Conservation (phyloP, 2,329 filamentous ascomycete species). For the Xylogone sp. region DNA sequence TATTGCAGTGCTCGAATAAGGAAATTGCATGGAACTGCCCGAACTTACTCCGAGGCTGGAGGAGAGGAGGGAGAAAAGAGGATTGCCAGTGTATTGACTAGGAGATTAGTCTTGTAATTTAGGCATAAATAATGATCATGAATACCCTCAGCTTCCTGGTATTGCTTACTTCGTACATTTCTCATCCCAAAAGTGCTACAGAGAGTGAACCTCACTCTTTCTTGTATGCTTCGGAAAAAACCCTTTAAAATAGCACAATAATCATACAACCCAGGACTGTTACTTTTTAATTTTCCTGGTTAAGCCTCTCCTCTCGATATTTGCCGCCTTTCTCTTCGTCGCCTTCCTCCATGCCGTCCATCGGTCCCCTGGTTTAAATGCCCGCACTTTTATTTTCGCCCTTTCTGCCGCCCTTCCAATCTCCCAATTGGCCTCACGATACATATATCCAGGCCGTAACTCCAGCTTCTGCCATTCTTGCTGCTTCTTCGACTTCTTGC, state of each 20-base stretch:
- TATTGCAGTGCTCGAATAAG: slow-evolving; percentile 29
- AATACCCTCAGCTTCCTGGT: no score
- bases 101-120: not conserved
- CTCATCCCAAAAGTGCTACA: not conserved
- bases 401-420: slow-evolving; percentile 62
- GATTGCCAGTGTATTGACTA: slow-evolving; percentile 20
- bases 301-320: slow-evolving; percentile 50
- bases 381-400: slow-evolving; percentile 52
- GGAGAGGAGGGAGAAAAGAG: slow-evolving; percentile 13
- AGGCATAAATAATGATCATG: not conserved
- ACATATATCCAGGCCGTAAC: slow-evolving; percentile 57
- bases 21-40: slow-evolving; percentile 26
- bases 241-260: not conserved
- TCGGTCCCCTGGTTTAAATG: slow-evolving; percentile 49
- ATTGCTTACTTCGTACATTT: not conserved
- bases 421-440: slow-evolving; percentile 62
- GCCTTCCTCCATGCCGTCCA: slow-evolving; percentile 65
- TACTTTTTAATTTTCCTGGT: slow-evolving; percentile 32
- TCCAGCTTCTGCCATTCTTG: slow-evolving; percentile 31
- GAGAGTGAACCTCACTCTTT: not conserved
- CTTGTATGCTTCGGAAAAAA: not conserved
- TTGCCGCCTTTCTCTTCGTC: slow-evolving; percentile 42
- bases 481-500: slow-evolving; percentile 24
- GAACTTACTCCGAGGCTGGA: slow-evolving; percentile 15
- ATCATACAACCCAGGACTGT: not conserved